Evolutionary conservation across 148 eudicot genomes (phyloP), one percentile per base, ranked within the genome.

Genomic region (Vaccinium vitisidaea): DNA sequence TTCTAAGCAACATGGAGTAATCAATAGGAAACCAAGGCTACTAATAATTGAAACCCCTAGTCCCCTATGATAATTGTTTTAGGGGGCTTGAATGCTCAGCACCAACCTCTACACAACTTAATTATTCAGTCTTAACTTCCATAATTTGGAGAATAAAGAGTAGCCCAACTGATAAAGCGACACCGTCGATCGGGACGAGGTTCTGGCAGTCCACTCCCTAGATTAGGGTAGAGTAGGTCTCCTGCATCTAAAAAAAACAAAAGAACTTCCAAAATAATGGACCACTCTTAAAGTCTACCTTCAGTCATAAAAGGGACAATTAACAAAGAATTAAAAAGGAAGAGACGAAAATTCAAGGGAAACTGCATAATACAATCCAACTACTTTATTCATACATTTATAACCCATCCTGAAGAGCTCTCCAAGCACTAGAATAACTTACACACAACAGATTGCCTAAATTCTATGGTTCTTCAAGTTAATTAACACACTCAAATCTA

Each of bases 401-500:
- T 11, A n/a, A 75, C 23, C 55, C 55, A 76, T 43, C 55, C 30
- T 65, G 32, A 50, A 18, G 4, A 19, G 25, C 6, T 39, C 53
- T 48, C 53, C 79, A 48, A 75, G 78, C 78, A 75, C 75, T 30
- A 27, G 46, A 73, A 76, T 21, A 76, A 69, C 74, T 27, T 69
- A 79, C 56, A 50, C 23, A 77, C 61, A 78, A 76, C 55, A 78
- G n/a, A 53, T 53, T 13, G 39, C 43, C 21, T 78, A 13, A 27
- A 54, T 79, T 27, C 19, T 21, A 53, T 6, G n/a, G 59, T 53
- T 52, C 59, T 15, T 78, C 30, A 19, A 2, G 18, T 11, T 71
- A 25, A 83, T 19, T 27, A 78, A 43, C 67, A 52, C 69, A 11
- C 80, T 49, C 5, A 10, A 27, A 65, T 65, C 23, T 36, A 19